Evolutionary conservation across 768 basidiomycete species (phyloP).

Genomic region (Mycena polygramma): DNA sequence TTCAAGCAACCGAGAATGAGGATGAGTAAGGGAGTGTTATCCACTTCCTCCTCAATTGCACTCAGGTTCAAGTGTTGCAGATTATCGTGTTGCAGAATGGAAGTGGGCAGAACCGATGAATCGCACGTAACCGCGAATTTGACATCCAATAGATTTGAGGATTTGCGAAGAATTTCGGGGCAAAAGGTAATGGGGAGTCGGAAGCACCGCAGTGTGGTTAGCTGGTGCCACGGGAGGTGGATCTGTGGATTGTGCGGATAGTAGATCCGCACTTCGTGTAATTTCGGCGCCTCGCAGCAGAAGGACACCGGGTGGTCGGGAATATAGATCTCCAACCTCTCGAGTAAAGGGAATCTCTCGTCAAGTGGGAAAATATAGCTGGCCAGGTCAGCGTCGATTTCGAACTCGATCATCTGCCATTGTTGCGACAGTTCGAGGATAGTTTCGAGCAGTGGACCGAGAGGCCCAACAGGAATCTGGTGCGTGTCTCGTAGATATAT

Average conservation of each 20-base stretch:
- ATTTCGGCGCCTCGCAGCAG: conserved; percentile 7
- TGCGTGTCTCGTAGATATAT: background rate
- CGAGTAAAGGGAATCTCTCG: background rate
- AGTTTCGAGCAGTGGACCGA: background rate
- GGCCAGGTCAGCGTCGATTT: background rate
- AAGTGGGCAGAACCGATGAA: background rate
- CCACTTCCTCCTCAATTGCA: too few relatives aligned
- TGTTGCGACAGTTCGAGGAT: background rate
- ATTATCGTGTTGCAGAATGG: background rate
- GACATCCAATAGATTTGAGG: background rate
- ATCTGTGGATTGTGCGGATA: background rate
- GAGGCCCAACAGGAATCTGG: too few relatives aligned
- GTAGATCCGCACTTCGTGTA: background rate
- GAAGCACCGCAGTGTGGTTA: background rate
- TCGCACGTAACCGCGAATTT: background rate
- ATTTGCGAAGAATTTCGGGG: background rate
- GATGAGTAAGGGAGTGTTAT: background rate
- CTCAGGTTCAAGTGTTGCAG: background rate
- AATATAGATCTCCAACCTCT: background rate
- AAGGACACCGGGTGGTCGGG: background rate
- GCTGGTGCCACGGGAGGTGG: conserved; percentile 13
- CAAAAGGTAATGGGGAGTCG: background rate
- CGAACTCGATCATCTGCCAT: background rate
- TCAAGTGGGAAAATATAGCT: background rate
- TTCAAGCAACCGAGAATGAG: background rate